These are phyloP conservation scores for Pleurotus eryngii DNA, from an alignment of 768 basidiomycete species.

Conservation along the genomic window DNA sequence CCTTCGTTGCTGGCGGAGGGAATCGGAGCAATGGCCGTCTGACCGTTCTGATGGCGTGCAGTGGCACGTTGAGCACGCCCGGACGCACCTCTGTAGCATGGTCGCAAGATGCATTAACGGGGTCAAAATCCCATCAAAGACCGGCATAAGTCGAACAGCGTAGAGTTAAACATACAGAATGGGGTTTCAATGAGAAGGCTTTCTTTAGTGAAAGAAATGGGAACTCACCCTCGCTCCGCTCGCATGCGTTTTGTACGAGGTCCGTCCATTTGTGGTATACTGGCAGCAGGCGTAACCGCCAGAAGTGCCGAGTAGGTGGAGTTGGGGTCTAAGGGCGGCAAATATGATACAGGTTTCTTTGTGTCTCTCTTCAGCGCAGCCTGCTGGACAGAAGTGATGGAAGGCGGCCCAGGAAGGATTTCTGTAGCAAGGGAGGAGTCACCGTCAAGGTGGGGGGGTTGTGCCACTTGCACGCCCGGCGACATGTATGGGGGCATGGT, in stretches of 20 bases:
- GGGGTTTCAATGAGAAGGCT: no score
- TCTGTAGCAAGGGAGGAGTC: slow-evolving; percentile 83
- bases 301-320: slow-evolving; percentile 82
- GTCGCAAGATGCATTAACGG: slow-evolving; percentile 1
- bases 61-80: slow-evolving; percentile 73
- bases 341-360: slow-evolving; percentile 78
- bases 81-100: slow-evolving; percentile 43
- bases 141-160: background rate
- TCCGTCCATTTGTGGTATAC: slow-evolving; percentile 55
- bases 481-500: slow-evolving; percentile 71
- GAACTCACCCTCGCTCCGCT: slow-evolving; percentile 65
- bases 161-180: background rate
- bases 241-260: slow-evolving; percentile 70
- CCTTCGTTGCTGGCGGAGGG: slow-evolving; percentile 33
- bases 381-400: slow-evolving; percentile 68
- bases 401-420: slow-evolving; percentile 86
- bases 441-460: slow-evolving; percentile 79
- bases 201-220: slow-evolving; percentile 19
- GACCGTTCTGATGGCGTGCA: slow-evolving; percentile 59
- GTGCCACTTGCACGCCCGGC: slow-evolving; percentile 68
- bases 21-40: slow-evolving; percentile 29
- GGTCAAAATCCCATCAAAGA: background rate
- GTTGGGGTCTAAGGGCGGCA: slow-evolving; percentile 82
- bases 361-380: slow-evolving; percentile 74
- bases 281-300: slow-evolving; percentile 57